Evolutionary conservation across 106 monocot species (phyloP), one percentile per base, ranked within the genome.

Genomic region (Allium cepa): DNA sequence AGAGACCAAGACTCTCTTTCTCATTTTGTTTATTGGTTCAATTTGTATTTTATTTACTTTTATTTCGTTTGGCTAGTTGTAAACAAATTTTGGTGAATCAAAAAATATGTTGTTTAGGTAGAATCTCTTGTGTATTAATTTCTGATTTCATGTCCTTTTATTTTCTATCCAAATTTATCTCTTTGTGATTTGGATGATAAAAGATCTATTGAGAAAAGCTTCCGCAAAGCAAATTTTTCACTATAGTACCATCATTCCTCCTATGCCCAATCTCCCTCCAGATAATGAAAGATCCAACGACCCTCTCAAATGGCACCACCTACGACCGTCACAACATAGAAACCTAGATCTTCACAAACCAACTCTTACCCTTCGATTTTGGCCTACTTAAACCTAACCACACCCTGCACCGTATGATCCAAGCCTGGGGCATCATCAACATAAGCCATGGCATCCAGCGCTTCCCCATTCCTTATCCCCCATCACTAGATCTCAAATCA

Each of bases 251-350:
- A 11, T 53, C 72, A 8, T 84, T 71, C 66, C 83, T 83, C 72
- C 46, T 83, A 60, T 88, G 88, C 50, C 88, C 88, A 13, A 84
- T 88, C 55, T 88, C 88, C 10, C 81, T 88, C 61, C 78, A 88
- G 13, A 83, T 84, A 69, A 88, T 88, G 83, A 72, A 63, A 47
- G 88, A 88, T 55, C 88, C 88, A 8, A 83, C 83, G 49, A 81
- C 80, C 3, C 56, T 72, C 66, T 7, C 62, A 62, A 83, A 83
- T 56, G 88, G 88, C 59, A 84, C 83, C 78, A 88, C 88, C 70
- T 88, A 81, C 78, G 83, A 88, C 67, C 83, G 88, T 10, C 48
- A 78, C 10, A 76, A 63, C 76, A 83, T 88, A 69, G 88, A 88
- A 63, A 57, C 51, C 7, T 88, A 83, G 88, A 50, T 88, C 64